These are phyloP conservation scores for Sugiyamaella neomexicana DNA, from an alignment of 1,139 yeast species.

Conservation along the genomic window DNA sequence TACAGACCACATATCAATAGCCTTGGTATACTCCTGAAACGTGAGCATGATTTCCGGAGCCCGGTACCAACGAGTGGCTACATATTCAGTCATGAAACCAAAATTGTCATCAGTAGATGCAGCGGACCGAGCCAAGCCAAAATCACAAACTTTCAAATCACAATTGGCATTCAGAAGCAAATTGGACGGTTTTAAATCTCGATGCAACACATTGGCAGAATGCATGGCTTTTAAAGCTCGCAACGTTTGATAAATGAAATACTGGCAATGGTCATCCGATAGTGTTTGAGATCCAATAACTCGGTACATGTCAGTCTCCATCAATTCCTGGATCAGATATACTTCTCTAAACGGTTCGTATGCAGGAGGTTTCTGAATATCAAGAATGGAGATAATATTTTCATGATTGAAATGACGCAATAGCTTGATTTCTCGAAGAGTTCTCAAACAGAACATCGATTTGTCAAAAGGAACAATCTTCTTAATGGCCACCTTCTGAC, in stretches of 20 bases:
- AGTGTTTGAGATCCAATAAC: conserved; percentile 84
- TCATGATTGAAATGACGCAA: conserved; percentile 88
- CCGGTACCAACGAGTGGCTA: conserved; percentile 96
- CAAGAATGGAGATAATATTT: conserved; percentile 85
- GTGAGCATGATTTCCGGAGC: conserved; percentile 98
- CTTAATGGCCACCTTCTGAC: conserved; percentile 90
- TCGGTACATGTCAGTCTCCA: conserved; percentile 93
- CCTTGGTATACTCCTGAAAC: conserved; percentile 88
- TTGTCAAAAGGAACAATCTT: conserved; percentile 93
- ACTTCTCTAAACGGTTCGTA: conserved; percentile 81
- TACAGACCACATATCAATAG: conserved; percentile 95
- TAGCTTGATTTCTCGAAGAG: conserved; percentile 84
- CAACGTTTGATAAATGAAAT: conserved; percentile 85
- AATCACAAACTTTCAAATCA: conserved; percentile 91
- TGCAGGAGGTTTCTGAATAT: conserved; percentile 81
- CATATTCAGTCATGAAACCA: conserved; percentile 91
- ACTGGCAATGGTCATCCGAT: conserved; percentile 91
- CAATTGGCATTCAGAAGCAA: conserved; percentile 85
- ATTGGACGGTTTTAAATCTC: conserved; percentile 92
- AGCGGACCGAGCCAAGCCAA: conserved; percentile 79
- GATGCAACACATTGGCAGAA: conserved; percentile 84
- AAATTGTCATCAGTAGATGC: conserved; percentile 58
- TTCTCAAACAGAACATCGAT: conserved; percentile 86
- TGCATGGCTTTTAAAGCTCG: conserved; percentile 90
- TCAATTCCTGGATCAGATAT: conserved; percentile 87